A percentile compares a stretch with the other conserved stretches of the same genome.
These are phyloP conservation scores for Kazachstania taianensis DNA, from an alignment of 805 yeast genomes.

Conservation along the genomic window DNA sequence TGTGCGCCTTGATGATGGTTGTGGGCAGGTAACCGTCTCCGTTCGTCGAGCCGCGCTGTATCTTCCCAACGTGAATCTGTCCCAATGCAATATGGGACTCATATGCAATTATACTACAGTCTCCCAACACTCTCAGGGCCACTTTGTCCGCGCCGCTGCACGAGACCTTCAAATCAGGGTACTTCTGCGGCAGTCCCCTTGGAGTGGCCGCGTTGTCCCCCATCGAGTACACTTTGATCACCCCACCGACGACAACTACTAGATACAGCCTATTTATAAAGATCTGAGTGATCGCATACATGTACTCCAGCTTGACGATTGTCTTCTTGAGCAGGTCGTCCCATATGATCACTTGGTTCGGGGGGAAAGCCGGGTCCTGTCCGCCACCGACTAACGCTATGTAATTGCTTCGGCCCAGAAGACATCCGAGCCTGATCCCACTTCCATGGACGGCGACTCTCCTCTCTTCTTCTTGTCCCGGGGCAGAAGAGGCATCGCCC, in stretches of 20 bases:
- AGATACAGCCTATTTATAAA: constrained; percentile 66
- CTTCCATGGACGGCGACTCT: constrained; percentile 46
- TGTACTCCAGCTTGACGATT: constrained; percentile 64
- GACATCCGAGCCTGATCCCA: constrained; percentile 72
- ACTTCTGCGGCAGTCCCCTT: constrained; percentile 12
- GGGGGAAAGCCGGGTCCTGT: constrained; percentile 61
- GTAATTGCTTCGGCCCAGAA: constrained; percentile 88
- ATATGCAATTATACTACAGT: constrained; percentile 5
- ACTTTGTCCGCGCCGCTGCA: too few species aligned
- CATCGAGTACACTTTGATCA: constrained; percentile 59
- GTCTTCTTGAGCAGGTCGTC: constrained; percentile 76
- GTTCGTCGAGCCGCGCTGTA: constrained; percentile 5
- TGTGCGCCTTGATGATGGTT: constrained; percentile 72
- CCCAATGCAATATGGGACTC: constrained; percentile 15
- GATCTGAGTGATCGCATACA: constrained; percentile 64
- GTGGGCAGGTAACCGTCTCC: constrained; percentile 18
- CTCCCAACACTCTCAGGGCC: neutral
- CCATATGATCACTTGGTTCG: constrained; percentile 79
- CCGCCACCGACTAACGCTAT: constrained; percentile 90
- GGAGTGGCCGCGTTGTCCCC: constrained; percentile 18
- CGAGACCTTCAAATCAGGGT: constrained; percentile 21
- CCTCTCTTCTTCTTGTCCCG: constrained; percentile 47
- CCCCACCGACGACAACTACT: constrained; percentile 57
- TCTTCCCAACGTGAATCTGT: constrained; percentile 23
- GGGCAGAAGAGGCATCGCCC: too few species aligned